Conservation (phyloP, 1,139 yeast genomes). For the Hemisphaericaspora subhashii region DNA sequence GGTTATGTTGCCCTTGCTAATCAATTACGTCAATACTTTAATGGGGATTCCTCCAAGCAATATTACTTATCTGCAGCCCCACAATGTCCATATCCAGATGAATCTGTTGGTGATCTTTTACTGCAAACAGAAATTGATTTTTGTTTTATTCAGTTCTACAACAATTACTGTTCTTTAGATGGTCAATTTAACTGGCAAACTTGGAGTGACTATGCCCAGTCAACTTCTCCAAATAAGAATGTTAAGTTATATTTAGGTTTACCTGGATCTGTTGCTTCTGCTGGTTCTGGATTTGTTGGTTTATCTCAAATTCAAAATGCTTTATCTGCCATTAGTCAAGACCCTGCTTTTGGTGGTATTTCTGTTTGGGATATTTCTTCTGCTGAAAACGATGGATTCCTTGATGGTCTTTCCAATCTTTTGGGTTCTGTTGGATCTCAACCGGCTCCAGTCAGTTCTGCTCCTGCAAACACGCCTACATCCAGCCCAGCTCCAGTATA, state of each 20-base stretch:
- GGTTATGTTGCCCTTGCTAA: constrained; percentile 62
- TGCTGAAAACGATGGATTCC: constrained; percentile 11
- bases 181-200: constrained; percentile 25
- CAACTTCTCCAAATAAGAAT: constrained; percentile 22
- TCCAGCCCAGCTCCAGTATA: not conserved
- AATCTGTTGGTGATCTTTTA: constrained; percentile 65
- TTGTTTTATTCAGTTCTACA: constrained; percentile 86
- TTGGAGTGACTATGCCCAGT: constrained; percentile 25
- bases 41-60: constrained; percentile 48
- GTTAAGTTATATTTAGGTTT: constrained; percentile 30
- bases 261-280: constrained; percentile 24
- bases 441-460: not conserved
- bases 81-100: constrained; percentile 91
- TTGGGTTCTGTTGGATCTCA: constrained; percentile 5
- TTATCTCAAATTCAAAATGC: constrained; percentile 15
- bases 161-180: constrained; percentile 67
- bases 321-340: constrained; percentile 18
- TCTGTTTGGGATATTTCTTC: constrained; percentile 32
- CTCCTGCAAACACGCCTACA: not conserved
- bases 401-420: constrained; percentile 8
- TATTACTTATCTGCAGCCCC: constrained; percentile 85
- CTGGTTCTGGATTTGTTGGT: constrained; percentile 24
- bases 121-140: constrained; percentile 65
- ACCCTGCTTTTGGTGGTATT: constrained; percentile 26
- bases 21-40: constrained; percentile 56